Base-by-base conservation (phyloP, 2,329 filamentous ascomycete genomes). In the Epichloe glyceriae region DNA sequence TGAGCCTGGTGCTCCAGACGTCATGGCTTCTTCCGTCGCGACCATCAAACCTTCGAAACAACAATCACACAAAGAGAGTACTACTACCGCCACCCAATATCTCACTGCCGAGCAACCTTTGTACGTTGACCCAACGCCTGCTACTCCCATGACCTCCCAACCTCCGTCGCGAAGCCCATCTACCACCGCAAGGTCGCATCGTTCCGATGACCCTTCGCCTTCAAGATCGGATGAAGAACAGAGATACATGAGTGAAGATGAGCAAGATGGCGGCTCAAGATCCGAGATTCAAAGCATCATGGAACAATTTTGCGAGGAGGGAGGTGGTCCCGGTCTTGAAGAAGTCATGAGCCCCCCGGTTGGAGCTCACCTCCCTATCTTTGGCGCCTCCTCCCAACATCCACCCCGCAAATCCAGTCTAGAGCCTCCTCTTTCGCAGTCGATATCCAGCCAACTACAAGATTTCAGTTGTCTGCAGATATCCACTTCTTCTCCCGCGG, bases 261-360 rank as follows among this genome's bases (percentile, higher is more conserved):
- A 80, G 50, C 77, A 79, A 20, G 82, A 89, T 46, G 78, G 79
- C 47, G 81, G 80, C 48, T 88, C 86, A 1, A 80, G 81, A 53
- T 83, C 85, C 5, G 93, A 98, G 70, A 96, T 98, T 53, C 88
- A 96, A 68, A 95, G 79, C 63, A 97, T 98, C 64, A 97, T 98
- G 88, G 88, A 88, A 55, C 93, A 97, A 67, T 97, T 97, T 60
- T 83, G 85, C 58, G 82, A 87, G 61, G 80, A 80, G 47, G 80
- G 80, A 30, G 80, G 82, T 48, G 86, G 83, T 0, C 85, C 82
- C 2, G 83, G 76, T 5, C 81, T 79, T 54, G 83, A 91, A 47
- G 88, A 94, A 65, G 88, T 95, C 62, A 95, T 95, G 88, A 95
- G 89, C 55, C 89, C 89, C 89, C 5, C 78, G 88, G 33, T 68